Conservation (phyloP, 208 protist species). For the Trypanosoma cruzi region DNA sequence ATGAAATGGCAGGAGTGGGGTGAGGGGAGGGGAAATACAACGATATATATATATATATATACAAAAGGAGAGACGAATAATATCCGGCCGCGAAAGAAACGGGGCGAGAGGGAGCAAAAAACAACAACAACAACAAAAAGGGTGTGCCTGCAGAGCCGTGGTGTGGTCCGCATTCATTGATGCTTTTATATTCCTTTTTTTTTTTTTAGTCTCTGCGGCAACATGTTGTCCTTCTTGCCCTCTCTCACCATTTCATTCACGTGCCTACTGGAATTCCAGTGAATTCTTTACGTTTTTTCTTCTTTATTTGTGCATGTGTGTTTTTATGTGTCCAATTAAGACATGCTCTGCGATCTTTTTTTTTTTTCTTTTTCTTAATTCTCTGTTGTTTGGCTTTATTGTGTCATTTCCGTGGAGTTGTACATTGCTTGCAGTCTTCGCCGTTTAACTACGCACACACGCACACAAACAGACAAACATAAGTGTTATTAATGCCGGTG, state of each 20-base stretch:
- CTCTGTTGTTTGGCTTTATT: constrained; percentile 9
- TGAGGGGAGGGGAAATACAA: too few species aligned
- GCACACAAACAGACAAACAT: constrained; percentile 10
- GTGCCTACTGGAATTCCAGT: background rate
- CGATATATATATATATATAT: too few species aligned
- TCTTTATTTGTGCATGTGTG: constrained; percentile 9
- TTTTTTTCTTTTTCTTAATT: constrained; percentile 9
- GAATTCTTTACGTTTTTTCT: background rate
- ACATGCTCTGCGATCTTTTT: constrained; percentile 8
- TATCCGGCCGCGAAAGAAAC: too few species aligned
- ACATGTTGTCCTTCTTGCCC: background rate
- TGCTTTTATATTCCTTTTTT: too few species aligned
- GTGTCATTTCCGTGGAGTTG: constrained; percentile 1
- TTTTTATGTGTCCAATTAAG: too few species aligned
- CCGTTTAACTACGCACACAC: background rate
- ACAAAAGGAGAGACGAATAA: too few species aligned
- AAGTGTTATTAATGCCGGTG: background rate
- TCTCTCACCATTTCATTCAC: background rate
- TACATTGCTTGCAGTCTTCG: background rate
- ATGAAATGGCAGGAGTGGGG: too few species aligned
- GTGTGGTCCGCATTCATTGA: too few species aligned
- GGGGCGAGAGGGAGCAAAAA: too few species aligned
- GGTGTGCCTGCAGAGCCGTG: too few species aligned
- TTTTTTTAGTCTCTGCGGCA: background rate
- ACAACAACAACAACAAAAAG: too few species aligned